These are phyloP conservation scores for Annulohypoxylon truncatum DNA, from an alignment of 2,329 filamentous ascomycete genomes.

Conservation along the genomic window DNA sequence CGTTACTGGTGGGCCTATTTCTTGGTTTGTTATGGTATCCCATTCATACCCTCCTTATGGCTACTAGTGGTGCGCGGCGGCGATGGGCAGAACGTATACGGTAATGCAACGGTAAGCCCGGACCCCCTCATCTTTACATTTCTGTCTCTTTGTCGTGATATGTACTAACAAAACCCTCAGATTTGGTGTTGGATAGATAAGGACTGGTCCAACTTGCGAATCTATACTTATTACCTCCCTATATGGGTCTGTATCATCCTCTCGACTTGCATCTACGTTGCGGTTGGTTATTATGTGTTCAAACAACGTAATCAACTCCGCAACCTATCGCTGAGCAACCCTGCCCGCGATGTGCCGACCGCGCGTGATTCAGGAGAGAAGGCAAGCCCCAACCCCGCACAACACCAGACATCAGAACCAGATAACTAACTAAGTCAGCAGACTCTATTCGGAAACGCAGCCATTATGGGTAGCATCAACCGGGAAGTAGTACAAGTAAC, in stretches of 20 bases:
- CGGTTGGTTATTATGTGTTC: constrained; percentile 71
- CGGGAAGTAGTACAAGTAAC: constrained; percentile 49
- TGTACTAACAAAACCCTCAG: constrained; percentile 50
- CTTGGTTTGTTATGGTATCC: constrained; percentile 76
- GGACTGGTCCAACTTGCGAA: constrained; percentile 66
- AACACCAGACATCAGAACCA: neutral
- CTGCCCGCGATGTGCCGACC: constrained; percentile 38
- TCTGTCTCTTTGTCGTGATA: neutral
- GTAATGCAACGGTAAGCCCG: constrained; percentile 65
- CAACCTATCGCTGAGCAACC: constrained; percentile 64
- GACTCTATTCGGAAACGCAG: constrained; percentile 49
- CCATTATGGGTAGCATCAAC: constrained; percentile 50
- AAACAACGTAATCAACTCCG: constrained; percentile 62
- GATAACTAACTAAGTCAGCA: constrained; percentile 26
- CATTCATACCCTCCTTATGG: constrained; percentile 73
- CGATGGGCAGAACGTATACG: constrained; percentile 59
- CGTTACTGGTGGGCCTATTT: constrained; percentile 78
- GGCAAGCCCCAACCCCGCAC: constrained; percentile 35
- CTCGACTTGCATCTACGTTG: constrained; percentile 65
- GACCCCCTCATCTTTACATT: too few relatives aligned
- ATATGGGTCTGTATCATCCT: constrained; percentile 70
- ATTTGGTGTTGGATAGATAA: constrained; percentile 72
- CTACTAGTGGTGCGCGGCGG: constrained; percentile 68
- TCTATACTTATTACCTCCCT: constrained; percentile 71
- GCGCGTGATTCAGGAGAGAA: constrained; percentile 50